A percentile compares a stretch with the other conserved stretches of the same genome.
phyloP scores from a whole-genome alignment of 306 rosid genomes.

The Chamaecrista fasciculata region DNA sequence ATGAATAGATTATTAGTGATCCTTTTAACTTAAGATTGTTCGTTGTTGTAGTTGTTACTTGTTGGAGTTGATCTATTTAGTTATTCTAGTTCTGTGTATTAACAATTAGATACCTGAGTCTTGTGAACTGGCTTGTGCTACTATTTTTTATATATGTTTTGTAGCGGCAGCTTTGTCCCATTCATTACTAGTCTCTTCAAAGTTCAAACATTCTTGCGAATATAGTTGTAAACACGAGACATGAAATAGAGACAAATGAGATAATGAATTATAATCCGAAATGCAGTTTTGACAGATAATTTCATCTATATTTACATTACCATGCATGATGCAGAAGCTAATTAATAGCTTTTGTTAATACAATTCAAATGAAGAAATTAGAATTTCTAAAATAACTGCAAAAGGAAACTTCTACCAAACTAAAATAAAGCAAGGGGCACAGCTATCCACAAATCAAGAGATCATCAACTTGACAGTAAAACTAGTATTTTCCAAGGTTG shows the following conservation, averaged over 20 bases:
- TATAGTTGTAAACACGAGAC: background rate
- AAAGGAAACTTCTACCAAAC: constrained; percentile 19
- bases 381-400: constrained; percentile 5
- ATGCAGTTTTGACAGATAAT: background rate
- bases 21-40: background rate
- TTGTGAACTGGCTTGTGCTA: background rate
- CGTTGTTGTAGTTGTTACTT: background rate
- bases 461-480: constrained; percentile 25
- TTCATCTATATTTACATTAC: background rate
- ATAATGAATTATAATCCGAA: background rate
- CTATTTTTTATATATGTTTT: too few species aligned
- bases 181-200: background rate
- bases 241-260: too few species aligned
- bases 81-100: background rate
- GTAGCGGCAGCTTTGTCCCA: background rate
- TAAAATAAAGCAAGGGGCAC: background rate
- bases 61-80: background rate
- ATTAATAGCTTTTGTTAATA: background rate
- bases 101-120: background rate
- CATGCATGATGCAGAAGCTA: background rate
- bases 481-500: background rate
- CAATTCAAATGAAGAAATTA: background rate
- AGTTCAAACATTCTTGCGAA: too few species aligned
- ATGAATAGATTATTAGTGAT: background rate
- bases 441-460: constrained; percentile 30